Base-by-base conservation (phyloP, 495 filamentous ascomycete genomes). In the Filosporella fistucella region DNA sequence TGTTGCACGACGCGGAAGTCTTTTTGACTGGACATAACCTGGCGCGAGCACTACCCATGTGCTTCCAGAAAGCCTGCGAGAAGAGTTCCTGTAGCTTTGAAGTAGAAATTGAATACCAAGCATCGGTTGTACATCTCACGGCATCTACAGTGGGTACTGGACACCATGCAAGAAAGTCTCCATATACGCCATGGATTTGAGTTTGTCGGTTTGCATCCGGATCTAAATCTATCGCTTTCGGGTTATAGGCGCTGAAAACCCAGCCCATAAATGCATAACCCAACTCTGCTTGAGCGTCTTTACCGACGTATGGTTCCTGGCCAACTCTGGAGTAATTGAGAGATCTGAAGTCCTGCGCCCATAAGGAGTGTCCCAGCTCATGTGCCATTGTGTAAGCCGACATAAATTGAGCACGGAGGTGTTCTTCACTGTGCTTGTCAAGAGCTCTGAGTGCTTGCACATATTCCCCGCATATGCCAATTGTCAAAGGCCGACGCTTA, bases 401-500 rank as follows among this genome's bases (percentile, higher is more conserved):
- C 39, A 52, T 38, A 33, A 56, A 56, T 20, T 5, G 17, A 0
- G 54, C 44, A 18, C 48, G 30, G 7, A 52, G 17, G 33, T 38
- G 37, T 9, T 34, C 17, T 39, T 54, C 55, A 40, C 37, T 48
- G 0, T 37, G 14, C 12, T 11, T 9, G 3, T 28, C 3, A 13
- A 28, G 43, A 10, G 28, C 20, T 29, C 21, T 42, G 4, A 54
- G 32, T 12, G 55, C 41, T 7, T 46, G 20, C 4, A 57, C 16
- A 47, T 57, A 57, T 36, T 58, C 35, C 16, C n/a, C 17, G 26
- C 37, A 42, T 6, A 54, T 36, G 7, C 45, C 43, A 16, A 55
- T 30, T 11, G 42, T 26, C 5, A 58, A 20, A 7, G 22, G 34
- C 20, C 50, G 28, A 6, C 45, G 50, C 16, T 17, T 29, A 9